Conservation (phyloP, 2,329 filamentous ascomycete genomes). For the Fusarium foetens region DNA sequence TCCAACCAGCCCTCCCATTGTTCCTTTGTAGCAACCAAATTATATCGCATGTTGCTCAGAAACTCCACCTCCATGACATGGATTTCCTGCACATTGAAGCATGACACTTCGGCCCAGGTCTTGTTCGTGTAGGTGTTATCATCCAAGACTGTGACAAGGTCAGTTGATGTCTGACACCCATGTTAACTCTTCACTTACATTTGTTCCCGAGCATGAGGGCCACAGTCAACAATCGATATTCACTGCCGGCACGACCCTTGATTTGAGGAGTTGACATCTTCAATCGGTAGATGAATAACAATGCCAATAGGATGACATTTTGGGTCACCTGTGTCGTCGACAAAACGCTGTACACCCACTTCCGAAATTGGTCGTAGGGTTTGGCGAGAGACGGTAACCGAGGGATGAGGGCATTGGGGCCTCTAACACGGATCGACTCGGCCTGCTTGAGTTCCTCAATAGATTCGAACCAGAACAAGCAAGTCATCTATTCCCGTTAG, state of each 20-base stretch:
- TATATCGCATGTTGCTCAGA: constrained; percentile 97
- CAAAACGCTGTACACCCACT: constrained; percentile 92
- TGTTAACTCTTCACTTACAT: constrained; percentile 65
- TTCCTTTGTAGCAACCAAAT: constrained; percentile 83
- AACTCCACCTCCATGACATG: constrained; percentile 99
- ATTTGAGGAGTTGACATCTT: constrained; percentile 91
- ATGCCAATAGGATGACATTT: constrained; percentile 89
- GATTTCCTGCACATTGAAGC: constrained; percentile 92
- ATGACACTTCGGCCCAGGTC: constrained; percentile 98
- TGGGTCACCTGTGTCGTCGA: constrained; percentile 96
- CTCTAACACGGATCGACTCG: constrained; percentile 65
- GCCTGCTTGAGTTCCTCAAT: constrained; percentile 81
- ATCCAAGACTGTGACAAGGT: constrained; percentile 75
- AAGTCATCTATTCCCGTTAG: constrained; percentile 77
- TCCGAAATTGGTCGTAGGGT: constrained; percentile 82
- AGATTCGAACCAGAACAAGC: constrained; percentile 97
- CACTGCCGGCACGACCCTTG: constrained; percentile 90
- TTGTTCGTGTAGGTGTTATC: constrained; percentile 99
- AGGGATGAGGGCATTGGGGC: constrained; percentile 54
- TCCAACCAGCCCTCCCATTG: constrained; percentile 90
- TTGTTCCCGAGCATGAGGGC: constrained; percentile 99
- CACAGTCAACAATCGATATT: constrained; percentile 91
- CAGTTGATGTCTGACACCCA: constrained; percentile 26
- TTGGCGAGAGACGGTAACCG: constrained; percentile 76
- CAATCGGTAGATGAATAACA: constrained; percentile 92